Evolutionary conservation across 164 flowering plant species (phyloP), one percentile per base, ranked within the genome.

Genomic region (Tinospora cordifolia): DNA sequence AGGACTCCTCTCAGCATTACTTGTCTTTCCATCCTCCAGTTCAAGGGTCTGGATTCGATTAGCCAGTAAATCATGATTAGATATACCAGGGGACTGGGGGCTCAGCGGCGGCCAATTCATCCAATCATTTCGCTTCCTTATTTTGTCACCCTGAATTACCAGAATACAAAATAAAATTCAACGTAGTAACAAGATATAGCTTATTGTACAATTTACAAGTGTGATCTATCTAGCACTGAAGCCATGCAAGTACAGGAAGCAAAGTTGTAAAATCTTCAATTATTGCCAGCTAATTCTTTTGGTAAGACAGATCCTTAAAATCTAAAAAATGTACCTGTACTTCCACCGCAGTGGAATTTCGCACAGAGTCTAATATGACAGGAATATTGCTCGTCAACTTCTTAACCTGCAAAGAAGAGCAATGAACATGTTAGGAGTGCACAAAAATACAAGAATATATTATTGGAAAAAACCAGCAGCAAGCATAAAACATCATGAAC

Each of bases 291-390:
- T 6, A 54, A 10, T 54, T 54, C 60, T 54, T 8, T 51, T 51
- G 22, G 22, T 3, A 54, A 54, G 24, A 21, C 9, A 54, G 24
- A 21, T 21, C 60, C 60, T 54, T n/a, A 0, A 54, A 54, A 21
- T n/a, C 60, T 19, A 21, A 10, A n/a, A 54, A 5, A 30, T 34
- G 39, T 79, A 86, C 95, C 86, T 83, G 83, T 22, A 85, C 82
- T 84, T 90, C 95, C 22, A 90, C 83, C 12, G 79, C 67, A 3
- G 81, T 68, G 24, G 95, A 88, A 70, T 66, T 54, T 69, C 80
- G 75, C 74, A 90, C 67, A 38, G 88, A 75, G n/a, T 84, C 88
- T 81, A 87, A 64, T 72, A 90, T 86, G 51, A 77, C 44, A 26
- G 71, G 83, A n/a, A 84, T 69, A 65, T 80, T 78, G 40, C 30